Percentiles rank a stretch among this genome's conserved stretches.
These are phyloP conservation scores for Pyrenula aspistea DNA, from an alignment of 495 filamentous ascomycete species.

Conservation along the genomic window DNA sequence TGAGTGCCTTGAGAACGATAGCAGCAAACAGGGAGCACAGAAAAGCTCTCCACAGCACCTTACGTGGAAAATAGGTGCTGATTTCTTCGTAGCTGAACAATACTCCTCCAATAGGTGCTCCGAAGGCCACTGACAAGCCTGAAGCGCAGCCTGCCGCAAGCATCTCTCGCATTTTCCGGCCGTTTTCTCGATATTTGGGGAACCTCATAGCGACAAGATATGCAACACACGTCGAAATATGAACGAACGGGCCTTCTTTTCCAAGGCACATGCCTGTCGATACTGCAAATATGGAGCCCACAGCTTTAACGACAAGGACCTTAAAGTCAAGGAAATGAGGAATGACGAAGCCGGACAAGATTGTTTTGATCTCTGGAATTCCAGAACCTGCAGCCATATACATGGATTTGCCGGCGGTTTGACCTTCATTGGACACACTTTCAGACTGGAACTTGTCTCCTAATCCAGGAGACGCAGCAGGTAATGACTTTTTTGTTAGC, in stretches of 20 bases:
- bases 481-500: constrained; percentile 36
- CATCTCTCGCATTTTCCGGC: constrained; percentile 39
- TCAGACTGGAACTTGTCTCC: constrained; percentile 7
- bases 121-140: constrained; percentile 45
- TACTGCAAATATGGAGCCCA: constrained; percentile 44
- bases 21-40: constrained; percentile 43
- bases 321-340: constrained; percentile 41
- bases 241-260: constrained; percentile 50
- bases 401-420: constrained; percentile 32
- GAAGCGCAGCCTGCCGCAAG: constrained; percentile 42
- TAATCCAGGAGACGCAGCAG: constrained; percentile 21
- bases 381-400: constrained; percentile 45
- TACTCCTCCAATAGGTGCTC: constrained; percentile 46
- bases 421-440: neutral
- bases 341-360: constrained; percentile 47
- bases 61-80: constrained; percentile 31
- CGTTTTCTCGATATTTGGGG: constrained; percentile 40
- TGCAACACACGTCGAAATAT: constrained; percentile 45
- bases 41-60: constrained; percentile 45
- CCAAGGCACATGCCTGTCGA: constrained; percentile 45
- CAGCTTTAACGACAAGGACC: constrained; percentile 41
- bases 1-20: constrained; percentile 40
- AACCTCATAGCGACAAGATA: constrained; percentile 38
- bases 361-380: constrained; percentile 50
- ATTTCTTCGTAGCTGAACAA: constrained; percentile 43